phyloP scores from a whole-genome alignment of 2,329 filamentous ascomycete species.

The Byssoonygena ceratinophila region DNA sequence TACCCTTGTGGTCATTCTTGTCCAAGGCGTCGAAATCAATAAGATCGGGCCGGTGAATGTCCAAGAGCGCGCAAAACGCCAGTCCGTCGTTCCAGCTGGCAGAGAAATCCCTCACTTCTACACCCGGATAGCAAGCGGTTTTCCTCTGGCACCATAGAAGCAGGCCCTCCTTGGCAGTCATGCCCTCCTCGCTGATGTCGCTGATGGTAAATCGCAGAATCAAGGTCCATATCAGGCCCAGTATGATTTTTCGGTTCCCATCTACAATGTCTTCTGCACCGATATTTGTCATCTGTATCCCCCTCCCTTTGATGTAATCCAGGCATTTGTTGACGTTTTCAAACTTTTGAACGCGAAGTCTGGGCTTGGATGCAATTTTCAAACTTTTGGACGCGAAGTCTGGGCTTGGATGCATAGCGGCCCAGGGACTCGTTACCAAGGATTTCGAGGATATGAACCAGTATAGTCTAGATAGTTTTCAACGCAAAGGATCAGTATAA shows the following conservation, averaged over 20 bases:
- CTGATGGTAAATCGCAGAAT: conserved; percentile 97
- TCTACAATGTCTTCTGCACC: conserved; percentile 97
- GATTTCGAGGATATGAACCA: conserved; percentile 95
- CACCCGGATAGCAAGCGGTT: conserved; percentile 95
- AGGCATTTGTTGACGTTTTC: conserved; percentile 96
- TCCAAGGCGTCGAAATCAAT: conserved; percentile 95
- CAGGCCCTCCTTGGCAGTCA: conserved; percentile 93
- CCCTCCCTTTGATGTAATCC: conserved; percentile 79
- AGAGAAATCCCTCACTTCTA: conserved; percentile 91
- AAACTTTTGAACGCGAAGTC: conserved; percentile 90
- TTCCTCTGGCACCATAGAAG: conserved; percentile 96
- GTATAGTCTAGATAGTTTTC: conserved; percentile 56
- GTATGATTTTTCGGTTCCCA: conserved; percentile 92
- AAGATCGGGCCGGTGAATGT: conserved; percentile 92
- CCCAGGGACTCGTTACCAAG: conserved; percentile 89
- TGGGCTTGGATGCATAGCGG: conserved; percentile 91
- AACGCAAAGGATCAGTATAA: not conserved
- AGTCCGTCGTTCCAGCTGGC: conserved; percentile 94
- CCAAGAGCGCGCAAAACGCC: conserved; percentile 88
- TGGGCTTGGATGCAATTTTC: conserved; percentile 96
- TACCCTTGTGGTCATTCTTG: conserved; percentile 85
- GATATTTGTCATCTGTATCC: conserved; percentile 97
- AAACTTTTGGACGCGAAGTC: conserved; percentile 90
- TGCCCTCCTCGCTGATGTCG: conserved; percentile 95
- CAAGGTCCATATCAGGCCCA: conserved; percentile 94